Percentiles rank a stretch among this genome's conserved stretches.
Conservation (phyloP, 225 moss, liverwort and hornwort species). For the Polytrichum commune region DNA sequence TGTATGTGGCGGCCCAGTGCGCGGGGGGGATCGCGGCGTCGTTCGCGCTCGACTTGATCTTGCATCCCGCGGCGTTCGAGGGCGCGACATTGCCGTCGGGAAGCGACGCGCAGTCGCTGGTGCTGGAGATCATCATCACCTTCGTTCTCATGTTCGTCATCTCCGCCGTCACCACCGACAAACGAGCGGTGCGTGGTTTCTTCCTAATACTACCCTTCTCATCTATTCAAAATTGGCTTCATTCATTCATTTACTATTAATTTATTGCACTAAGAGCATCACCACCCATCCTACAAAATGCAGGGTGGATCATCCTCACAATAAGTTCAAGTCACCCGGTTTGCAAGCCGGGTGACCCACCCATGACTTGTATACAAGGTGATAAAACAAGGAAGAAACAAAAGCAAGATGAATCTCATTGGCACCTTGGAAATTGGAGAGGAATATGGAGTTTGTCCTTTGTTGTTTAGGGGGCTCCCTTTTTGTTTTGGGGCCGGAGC, state of each 20-base stretch:
- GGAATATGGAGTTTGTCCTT: too few relatives aligned
- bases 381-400: too few relatives aligned
- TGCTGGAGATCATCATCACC: constrained; percentile 74
- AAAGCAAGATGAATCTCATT: too few relatives aligned
- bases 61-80: constrained; percentile 45
- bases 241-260: constrained; percentile 15
- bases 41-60: constrained; percentile 51
- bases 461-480: too few relatives aligned
- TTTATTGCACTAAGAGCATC: too few relatives aligned
- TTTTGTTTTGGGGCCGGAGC: too few relatives aligned
- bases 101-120: constrained; percentile 47
- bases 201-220: neutral
- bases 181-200: constrained; percentile 52
- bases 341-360: too few relatives aligned
- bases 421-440: too few relatives aligned
- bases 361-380: too few relatives aligned
- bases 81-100: constrained; percentile 64
- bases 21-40: constrained; percentile 43
- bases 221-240: constrained; percentile 17
- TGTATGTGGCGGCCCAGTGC: constrained; percentile 66
- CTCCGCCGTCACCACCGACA: constrained; percentile 72
- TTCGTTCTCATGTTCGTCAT: constrained; percentile 93
- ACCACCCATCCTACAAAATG: too few relatives aligned
- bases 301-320: too few relatives aligned
- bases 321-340: too few relatives aligned